Conservation (phyloP, 805 yeast genomes). For the Hemisphaericaspora nanyangensis region DNA sequence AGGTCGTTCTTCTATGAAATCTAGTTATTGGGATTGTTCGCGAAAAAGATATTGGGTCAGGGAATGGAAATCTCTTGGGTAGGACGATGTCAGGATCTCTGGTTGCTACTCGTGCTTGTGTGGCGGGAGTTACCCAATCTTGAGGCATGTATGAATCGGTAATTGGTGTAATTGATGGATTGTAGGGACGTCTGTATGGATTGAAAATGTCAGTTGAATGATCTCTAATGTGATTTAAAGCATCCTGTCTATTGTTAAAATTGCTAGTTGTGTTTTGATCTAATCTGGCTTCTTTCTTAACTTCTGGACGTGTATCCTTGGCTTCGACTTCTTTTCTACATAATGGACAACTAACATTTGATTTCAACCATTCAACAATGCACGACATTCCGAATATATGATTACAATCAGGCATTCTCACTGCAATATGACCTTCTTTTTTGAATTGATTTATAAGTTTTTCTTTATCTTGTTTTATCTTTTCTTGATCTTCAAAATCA, state of each 20-base stretch:
- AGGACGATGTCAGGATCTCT: constrained; percentile 26
- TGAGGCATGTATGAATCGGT: constrained; percentile 36
- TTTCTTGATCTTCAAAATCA: constrained; percentile 18
- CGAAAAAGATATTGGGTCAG: constrained; percentile 9
- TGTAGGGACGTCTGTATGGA: constrained; percentile 34
- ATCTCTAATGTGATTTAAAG: constrained; percentile 20
- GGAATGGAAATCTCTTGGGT: constrained; percentile 28
- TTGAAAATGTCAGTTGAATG: constrained; percentile 35
- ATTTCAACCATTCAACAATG: constrained; percentile 39
- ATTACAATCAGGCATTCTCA: constrained; percentile 39
- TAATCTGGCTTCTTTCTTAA: constrained; percentile 12
- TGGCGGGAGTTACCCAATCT: constrained; percentile 26
- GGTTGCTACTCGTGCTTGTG: constrained; percentile 6
- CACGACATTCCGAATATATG: constrained; percentile 41
- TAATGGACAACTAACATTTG: constrained; percentile 38
- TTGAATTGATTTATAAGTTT: constrained; percentile 9
- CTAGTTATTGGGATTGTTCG: constrained; percentile 4
- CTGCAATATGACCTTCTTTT: constrained; percentile 28
- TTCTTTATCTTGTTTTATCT: constrained; percentile 10
- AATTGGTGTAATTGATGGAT: constrained; percentile 33
- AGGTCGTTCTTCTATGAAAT: neutral
- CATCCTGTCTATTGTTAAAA: constrained; percentile 17
- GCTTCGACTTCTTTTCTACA: constrained; percentile 35
- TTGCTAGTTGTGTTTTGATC: constrained; percentile 11
- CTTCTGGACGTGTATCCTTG: constrained; percentile 6